Evolutionary conservation across 192 early-diverging fungal genomes (phyloP).

Genomic region (Backusella psychrophila): DNA sequence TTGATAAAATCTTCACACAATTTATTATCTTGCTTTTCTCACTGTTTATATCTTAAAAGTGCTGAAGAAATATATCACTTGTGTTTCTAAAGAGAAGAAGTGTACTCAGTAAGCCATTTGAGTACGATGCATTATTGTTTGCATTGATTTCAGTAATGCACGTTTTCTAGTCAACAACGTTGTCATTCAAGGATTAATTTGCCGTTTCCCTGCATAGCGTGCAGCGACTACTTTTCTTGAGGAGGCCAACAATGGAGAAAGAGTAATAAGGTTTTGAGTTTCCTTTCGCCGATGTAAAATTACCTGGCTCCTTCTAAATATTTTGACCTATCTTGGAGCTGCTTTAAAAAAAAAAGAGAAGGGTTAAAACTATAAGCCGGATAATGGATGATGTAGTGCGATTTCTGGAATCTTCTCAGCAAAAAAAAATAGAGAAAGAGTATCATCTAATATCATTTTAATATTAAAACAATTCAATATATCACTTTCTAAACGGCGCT

Average conservation of each 20-base stretch:
- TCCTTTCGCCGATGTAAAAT: background rate
- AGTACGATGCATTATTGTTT: no score
- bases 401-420: background rate
- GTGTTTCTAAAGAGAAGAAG: background rate
- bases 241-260: background rate
- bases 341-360: background rate
- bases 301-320: background rate
- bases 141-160: no score
- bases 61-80: background rate
- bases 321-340: background rate
- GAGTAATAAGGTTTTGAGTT: background rate
- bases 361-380: background rate
- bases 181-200: background rate
- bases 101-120: background rate
- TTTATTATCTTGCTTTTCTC: background rate
- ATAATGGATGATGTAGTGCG: background rate
- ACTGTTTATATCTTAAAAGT: background rate
- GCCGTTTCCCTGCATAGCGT: background rate
- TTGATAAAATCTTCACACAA: background rate
- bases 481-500: background rate
- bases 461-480: background rate
- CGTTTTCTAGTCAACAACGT: background rate
- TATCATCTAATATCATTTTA: background rate
- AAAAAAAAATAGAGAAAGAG: background rate
- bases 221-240: background rate